phyloP scores from a whole-genome alignment of 495 filamentous ascomycete species.

The Podospora tetraspora region DNA sequence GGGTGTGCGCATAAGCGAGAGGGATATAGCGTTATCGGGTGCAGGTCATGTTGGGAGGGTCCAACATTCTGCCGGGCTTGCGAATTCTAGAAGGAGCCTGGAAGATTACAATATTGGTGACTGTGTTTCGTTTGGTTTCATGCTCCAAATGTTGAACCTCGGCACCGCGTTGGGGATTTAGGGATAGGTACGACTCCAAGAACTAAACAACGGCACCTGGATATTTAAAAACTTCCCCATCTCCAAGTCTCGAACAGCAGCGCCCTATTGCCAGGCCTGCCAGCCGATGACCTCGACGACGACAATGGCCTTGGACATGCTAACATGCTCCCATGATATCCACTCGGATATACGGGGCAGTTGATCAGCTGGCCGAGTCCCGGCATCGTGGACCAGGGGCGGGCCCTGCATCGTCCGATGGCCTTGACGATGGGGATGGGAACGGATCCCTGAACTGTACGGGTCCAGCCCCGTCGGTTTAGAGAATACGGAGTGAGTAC shows the following conservation, averaged over 20 bases:
- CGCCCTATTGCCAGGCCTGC: background rate
- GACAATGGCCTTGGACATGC: background rate
- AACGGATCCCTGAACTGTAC: background rate
- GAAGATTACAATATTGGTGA: background rate
- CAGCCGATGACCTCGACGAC: background rate
- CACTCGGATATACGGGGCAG: background rate
- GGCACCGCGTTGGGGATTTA: background rate
- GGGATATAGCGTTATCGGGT: background rate
- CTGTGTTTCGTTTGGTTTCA: slow-evolving; percentile 7
- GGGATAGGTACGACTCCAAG: background rate
- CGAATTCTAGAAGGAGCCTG: background rate
- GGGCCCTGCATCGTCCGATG: background rate
- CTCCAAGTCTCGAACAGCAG: background rate
- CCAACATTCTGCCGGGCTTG: background rate
- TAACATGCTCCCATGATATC: too few relatives aligned
- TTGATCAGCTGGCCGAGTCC: background rate
- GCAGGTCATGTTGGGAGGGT: background rate
- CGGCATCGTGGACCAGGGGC: background rate
- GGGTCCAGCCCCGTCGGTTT: background rate
- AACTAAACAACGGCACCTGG: background rate
- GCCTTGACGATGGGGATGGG: background rate
- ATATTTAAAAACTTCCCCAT: background rate
- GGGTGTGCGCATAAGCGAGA: background rate
- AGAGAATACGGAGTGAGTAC: background rate
- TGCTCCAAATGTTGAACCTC: background rate